A percentile compares a stretch with the other conserved stretches of the same genome.
Evolutionary conservation across 1,284 basidiomycete genomes (phyloP).

Genomic region (Papiliotrema laurentii): DNA sequence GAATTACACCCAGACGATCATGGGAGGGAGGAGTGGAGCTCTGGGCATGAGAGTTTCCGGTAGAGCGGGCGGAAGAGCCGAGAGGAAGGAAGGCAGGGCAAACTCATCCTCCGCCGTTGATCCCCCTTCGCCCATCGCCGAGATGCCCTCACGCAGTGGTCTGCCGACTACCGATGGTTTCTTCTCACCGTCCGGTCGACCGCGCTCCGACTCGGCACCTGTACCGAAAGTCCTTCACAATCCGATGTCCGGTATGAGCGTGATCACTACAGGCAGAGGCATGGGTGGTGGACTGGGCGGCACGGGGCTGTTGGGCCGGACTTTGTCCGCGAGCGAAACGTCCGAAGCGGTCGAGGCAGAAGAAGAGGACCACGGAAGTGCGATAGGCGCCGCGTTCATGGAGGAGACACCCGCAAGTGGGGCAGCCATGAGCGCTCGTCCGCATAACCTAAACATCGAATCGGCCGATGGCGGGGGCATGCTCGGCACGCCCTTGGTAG

Average conservation of each 20-base stretch:
- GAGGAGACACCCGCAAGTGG: conserved; percentile 8
- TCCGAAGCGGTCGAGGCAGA: conserved; percentile 48
- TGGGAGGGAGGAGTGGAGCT: conserved; percentile 60
- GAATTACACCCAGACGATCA: conserved; percentile 80
- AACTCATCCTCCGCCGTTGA: conserved; percentile 18
- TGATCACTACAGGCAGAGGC: conserved; percentile 25
- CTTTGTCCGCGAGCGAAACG: conserved; percentile 21
- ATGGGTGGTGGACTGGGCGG: conserved; percentile 11
- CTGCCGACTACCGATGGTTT: conserved; percentile 21
- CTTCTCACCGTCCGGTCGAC: conserved; percentile 26
- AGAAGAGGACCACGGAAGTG: conserved; percentile 52
- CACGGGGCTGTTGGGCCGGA: conserved; percentile 15
- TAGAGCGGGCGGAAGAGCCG: conserved; percentile 9
- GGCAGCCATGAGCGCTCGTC: conserved; percentile 11
- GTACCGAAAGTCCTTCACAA: conserved; percentile 13
- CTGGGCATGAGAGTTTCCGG: conserved; percentile 61
- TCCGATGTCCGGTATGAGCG: conserved; percentile 12
- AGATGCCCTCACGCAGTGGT: conserved; percentile 8
- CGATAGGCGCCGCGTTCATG: conserved; percentile 2
- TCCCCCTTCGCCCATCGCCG: conserved; percentile 11
- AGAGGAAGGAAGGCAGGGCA: conserved; percentile 12
- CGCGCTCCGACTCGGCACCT: conserved; percentile 40
- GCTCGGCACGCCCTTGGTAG: conserved; percentile 22
- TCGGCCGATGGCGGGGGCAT: conserved; percentile 14
- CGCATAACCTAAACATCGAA: conserved; percentile 19